Percentiles rank a stretch among this genome's conserved stretches.
Evolutionary conservation across 2,329 filamentous ascomycete species (phyloP).

Genomic region (Pseudogymnoascus sp.): DNA sequence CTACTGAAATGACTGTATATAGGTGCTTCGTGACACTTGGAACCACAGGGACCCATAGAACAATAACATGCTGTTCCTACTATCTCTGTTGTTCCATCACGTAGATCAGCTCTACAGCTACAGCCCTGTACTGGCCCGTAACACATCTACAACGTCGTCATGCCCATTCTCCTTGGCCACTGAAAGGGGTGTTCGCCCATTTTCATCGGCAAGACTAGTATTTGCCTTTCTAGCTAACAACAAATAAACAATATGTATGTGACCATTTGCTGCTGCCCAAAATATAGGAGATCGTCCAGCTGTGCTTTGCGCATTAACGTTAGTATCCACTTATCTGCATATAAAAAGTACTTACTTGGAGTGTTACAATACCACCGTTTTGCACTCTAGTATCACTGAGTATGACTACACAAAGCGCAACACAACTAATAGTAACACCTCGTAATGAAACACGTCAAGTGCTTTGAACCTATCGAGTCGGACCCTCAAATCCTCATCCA

Average conservation of each 20-base stretch:
- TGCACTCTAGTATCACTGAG: too few species aligned
- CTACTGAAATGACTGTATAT: neutral
- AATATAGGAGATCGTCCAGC: neutral
- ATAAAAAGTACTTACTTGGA: too few species aligned
- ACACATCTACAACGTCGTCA: neutral
- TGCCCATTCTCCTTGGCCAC: neutral
- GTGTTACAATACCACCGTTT: too few species aligned
- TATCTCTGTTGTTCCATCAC: neutral
- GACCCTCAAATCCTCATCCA: conserved; percentile 9
- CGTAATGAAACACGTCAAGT: conserved; percentile 20
- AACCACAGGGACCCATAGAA: neutral
- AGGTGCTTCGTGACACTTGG: neutral
- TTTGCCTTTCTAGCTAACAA: neutral
- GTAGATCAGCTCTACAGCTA: neutral
- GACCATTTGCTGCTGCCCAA: neutral
- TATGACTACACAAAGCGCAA: too few species aligned
- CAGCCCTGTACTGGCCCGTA: neutral
- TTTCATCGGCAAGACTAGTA: neutral
- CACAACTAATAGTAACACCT: conserved; percentile 27
- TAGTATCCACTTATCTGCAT: too few species aligned
- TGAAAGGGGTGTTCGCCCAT: neutral
- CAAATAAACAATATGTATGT: neutral
- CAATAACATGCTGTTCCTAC: neutral
- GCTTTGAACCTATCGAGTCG: conserved; percentile 9
- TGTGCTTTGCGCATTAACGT: too few species aligned